phyloP scores from a whole-genome alignment of 768 basidiomycete species.

The Rossbeevera mucosa region DNA sequence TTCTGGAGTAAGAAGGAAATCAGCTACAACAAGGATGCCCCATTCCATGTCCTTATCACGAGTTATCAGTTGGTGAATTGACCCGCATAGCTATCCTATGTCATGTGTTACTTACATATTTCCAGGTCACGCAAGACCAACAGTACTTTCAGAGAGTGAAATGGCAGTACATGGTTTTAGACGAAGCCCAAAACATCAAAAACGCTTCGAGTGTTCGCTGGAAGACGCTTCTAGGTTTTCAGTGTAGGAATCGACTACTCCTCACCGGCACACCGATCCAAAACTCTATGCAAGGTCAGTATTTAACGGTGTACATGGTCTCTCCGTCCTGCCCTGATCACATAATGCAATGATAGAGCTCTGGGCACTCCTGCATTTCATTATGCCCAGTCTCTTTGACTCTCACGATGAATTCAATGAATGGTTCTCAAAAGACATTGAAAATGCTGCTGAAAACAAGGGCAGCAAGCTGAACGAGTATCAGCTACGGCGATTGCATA shows the following conservation, averaged over 20 bases:
- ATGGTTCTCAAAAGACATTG: slow-evolving; percentile 99
- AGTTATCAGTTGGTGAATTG: slow-evolving; percentile 86
- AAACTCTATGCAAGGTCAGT: slow-evolving; percentile 96
- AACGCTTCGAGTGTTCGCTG: slow-evolving; percentile 93
- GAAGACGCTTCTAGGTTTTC: slow-evolving; percentile 95
- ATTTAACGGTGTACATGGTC: not conserved
- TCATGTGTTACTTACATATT: slow-evolving; percentile 3
- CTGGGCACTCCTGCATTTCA: slow-evolving; percentile 98
- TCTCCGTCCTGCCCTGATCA: slow-evolving; percentile 1
- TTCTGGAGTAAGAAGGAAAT: slow-evolving; percentile 99
- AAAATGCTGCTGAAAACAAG: slow-evolving; percentile 89
- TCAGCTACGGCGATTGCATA: slow-evolving; percentile 90
- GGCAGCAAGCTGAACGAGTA: slow-evolving; percentile 91
- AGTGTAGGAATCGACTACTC: slow-evolving; percentile 90
- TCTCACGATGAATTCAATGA: slow-evolving; percentile 99
- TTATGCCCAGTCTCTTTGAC: slow-evolving; percentile 99
- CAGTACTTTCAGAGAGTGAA: slow-evolving; percentile 97
- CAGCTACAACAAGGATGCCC: slow-evolving; percentile 90
- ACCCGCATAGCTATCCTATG: not conserved
- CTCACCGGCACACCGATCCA: slow-evolving; percentile 98
- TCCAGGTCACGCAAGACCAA: slow-evolving; percentile 89
- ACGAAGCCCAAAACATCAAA: slow-evolving; percentile 99
- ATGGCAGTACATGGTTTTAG: slow-evolving; percentile 99
- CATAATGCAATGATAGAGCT: slow-evolving; percentile 54
- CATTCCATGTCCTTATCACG: slow-evolving; percentile 94